Evolutionary conservation across 176 grass and related monocot genomes (phyloP).

Genomic region (Oryza meridionalis): DNA sequence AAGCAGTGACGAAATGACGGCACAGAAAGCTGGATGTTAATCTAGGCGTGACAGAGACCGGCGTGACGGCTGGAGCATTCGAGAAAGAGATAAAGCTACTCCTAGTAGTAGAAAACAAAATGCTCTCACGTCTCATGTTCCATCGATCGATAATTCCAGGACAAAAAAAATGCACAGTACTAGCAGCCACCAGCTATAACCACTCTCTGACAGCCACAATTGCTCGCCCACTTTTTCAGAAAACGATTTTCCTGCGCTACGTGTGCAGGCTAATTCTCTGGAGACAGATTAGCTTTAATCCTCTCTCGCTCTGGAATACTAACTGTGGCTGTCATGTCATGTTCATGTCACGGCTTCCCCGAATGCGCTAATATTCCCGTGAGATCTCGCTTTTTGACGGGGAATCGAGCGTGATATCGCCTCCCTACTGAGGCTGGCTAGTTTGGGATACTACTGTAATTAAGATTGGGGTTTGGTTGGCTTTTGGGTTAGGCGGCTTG

Average conservation of each 20-base stretch:
- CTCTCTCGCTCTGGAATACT: neutral
- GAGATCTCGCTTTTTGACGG: conserved; percentile 1
- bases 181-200: neutral
- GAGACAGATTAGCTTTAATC: no score
- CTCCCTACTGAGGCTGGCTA: no score
- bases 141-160: neutral
- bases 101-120: neutral
- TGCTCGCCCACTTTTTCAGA: neutral
- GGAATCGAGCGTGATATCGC: neutral
- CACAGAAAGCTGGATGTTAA: neutral
- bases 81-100: neutral
- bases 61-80: neutral
- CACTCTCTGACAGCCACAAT: neutral
- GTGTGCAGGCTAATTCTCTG: neutral
- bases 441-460: no score
- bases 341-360: neutral
- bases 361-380: neutral
- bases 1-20: neutral
- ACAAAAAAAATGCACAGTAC: neutral
- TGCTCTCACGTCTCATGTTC: neutral
- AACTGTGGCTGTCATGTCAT: neutral
- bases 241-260: neutral
- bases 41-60: neutral
- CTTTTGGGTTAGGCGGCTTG: no score
- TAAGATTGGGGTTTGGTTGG: no score